Evolutionary conservation across 768 basidiomycete species (phyloP).

Genomic region (Suillus tomentosus): DNA sequence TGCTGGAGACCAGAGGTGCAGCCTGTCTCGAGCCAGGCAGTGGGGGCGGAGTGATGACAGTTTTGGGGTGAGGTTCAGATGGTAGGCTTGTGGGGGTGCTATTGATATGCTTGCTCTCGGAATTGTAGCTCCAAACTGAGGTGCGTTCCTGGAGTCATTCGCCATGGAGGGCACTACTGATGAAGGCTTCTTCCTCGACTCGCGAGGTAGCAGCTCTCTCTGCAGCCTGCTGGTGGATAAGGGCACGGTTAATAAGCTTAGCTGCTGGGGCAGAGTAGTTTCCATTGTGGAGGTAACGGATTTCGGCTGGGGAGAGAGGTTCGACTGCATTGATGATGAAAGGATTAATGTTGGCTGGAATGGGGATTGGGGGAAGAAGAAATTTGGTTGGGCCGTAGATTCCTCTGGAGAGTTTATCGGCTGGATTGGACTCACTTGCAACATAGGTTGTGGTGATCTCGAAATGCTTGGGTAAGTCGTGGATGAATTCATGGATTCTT

Average conservation of each 20-base stretch:
- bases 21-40: constrained; percentile 2
- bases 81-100: too few species aligned
- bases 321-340: neutral
- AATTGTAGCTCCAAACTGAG: too few species aligned
- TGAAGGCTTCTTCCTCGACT: too few species aligned
- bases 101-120: too few species aligned
- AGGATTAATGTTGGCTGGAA: neutral
- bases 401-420: too few species aligned
- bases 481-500: too few species aligned
- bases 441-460: too few species aligned
- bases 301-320: neutral
- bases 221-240: neutral
- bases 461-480: too few species aligned
- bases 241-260: neutral
- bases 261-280: neutral
- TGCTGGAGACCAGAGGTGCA: neutral
- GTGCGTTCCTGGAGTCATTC: too few species aligned
- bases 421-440: too few species aligned
- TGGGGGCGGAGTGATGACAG: constrained; percentile 10
- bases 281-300: neutral
- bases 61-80: neutral
- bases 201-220: neutral
- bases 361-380: neutral
- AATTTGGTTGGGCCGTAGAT: neutral
- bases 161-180: too few species aligned